Conservation (phyloP, 768 basidiomycete species). For the Pisolithus microcarpus region DNA sequence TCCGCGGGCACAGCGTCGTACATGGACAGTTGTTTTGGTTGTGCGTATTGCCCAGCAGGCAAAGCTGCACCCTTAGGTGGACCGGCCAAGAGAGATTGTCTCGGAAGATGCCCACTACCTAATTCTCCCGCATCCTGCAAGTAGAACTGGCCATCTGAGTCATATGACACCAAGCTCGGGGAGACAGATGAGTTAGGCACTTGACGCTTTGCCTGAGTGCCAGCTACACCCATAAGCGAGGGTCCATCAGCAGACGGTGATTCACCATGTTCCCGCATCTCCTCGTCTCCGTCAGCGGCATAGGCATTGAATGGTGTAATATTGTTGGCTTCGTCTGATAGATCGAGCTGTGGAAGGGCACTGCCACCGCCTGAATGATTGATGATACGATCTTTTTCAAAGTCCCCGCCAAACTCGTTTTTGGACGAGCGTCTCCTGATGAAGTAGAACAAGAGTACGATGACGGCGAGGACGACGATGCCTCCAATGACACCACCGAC, state of each 20-base stretch:
- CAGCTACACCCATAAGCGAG: not conserved
- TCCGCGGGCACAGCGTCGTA: constrained; percentile 12
- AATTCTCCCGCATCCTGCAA: constrained; percentile 1
- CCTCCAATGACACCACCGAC: no score
- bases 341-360: constrained; percentile 22
- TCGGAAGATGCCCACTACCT: constrained; percentile 3
- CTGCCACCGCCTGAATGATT: constrained; percentile 19
- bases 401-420: constrained; percentile 45
- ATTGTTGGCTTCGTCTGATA: constrained; percentile 23
- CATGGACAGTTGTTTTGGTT: not conserved
- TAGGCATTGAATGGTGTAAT: constrained; percentile 15
- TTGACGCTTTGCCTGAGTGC: not conserved
- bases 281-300: not conserved
- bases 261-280: constrained; percentile 20
- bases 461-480: no score
- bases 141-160: constrained; percentile 6
- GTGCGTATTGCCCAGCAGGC: constrained; percentile 1
- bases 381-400: constrained; percentile 40
- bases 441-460: no score
- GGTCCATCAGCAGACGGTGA: no score
- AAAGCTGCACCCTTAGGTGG: not conserved
- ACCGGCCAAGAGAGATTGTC: not conserved
- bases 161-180: constrained; percentile 4
- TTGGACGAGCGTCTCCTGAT: not conserved
- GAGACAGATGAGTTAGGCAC: not conserved